Evolutionary conservation across 73 alveolate genomes (phyloP).

Genomic region (Stentor roeselii): DNA sequence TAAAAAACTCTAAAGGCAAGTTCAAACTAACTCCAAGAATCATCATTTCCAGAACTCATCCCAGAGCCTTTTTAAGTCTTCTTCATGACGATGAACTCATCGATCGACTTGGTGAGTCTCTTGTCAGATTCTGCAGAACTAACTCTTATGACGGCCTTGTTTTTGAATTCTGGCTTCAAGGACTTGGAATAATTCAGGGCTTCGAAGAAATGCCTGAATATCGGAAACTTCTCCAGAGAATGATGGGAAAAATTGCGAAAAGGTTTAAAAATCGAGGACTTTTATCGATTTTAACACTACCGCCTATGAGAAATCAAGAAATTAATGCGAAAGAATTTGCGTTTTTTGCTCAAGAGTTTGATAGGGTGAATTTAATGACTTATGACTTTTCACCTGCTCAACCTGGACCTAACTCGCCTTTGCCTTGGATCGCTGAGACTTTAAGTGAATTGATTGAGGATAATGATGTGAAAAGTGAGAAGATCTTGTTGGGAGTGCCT

Average conservation of each 20-base stretch:
- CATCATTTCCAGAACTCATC: not conserved
- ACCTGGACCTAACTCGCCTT: constrained; percentile 14
- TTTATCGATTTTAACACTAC: not conserved
- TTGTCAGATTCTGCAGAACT: not conserved
- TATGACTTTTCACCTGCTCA: not conserved
- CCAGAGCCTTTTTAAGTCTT: not conserved
- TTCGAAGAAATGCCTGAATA: not conserved
- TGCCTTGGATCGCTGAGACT: not conserved
- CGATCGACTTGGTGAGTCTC: not conserved
- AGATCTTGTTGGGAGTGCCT: constrained; percentile 6
- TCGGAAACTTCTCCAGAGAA: not conserved
- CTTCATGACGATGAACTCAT: not conserved
- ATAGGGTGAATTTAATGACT: not conserved
- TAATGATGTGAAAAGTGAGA: not conserved
- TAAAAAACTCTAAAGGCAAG: not conserved
- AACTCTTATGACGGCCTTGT: not conserved
- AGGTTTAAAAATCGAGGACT: not conserved
- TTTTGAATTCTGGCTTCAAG: constrained; percentile 21
- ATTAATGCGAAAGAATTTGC: not conserved
- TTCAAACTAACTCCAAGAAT: constrained; percentile 3
- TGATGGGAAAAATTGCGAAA: not conserved
- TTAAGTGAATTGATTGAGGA: not conserved
- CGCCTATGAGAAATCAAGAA: not conserved
- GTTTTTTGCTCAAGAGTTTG: not conserved
- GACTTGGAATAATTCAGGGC: not conserved